Evolutionary conservation across 2,329 filamentous ascomycete genomes (phyloP), one percentile per base, ranked within the genome.

Genomic region (Cadophora sp.): DNA sequence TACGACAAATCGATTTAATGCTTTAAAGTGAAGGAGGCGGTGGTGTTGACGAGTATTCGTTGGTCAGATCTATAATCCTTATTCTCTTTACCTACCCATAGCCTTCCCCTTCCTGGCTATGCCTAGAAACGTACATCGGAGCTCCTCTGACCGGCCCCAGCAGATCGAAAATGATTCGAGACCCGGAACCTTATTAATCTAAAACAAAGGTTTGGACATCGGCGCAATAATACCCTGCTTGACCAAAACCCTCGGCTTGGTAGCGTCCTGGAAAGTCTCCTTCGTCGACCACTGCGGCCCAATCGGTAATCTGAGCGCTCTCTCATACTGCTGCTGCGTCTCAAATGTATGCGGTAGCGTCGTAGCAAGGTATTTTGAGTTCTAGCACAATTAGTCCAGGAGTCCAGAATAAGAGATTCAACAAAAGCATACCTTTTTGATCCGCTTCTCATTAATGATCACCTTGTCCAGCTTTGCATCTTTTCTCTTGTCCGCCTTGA

Each of bases 281-380:
- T 97, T 97, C n/a, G 95, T 98, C 73, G 90, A 89, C 94, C 95
- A 99, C 80, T 99, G 95, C 18, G 91, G 93, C 1, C 96, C 96
- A 68, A 98, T 88, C 1, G 96, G 96, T 72, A 97, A 81, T 51
- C 95, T 85, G 66, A 98, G 82, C 71, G 91, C 92, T 60, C 95
- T 84, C 83, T 99, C 96, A 80, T 98, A 98, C 83, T 97, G 94
- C 76, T 91, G 86, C 73, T 85, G 86, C 33, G 87, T 93, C 83
- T 97, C 95, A 79, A 94, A 98, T n/a, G 89, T 90, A 80, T 96
- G 92, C 59, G 96, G 96, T 60, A 99, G 83, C 74, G 89, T 87
- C 9, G 89, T 88, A 20, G 96, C 94, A 74, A 97, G 85, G 76
- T 97, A 98, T 77, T 93, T 94, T 75, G 88, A 87, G 79, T 96